These are phyloP conservation scores for Colletotrichum melonis DNA, from an alignment of 2,329 filamentous ascomycete genomes.

Conservation along the genomic window DNA sequence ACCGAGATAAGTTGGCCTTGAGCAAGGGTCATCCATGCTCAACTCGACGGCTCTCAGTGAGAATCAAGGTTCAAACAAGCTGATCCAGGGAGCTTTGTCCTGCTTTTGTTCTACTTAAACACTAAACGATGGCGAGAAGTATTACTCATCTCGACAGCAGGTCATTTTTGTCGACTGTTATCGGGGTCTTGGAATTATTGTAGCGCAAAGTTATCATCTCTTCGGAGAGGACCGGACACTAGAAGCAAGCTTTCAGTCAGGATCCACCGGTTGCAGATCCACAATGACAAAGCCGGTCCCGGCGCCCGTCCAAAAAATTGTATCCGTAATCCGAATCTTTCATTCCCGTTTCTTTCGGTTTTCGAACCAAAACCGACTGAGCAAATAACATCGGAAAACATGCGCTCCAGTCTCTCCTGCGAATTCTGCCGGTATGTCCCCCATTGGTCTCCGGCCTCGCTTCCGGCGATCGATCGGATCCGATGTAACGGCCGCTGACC, in stretches of 20 bases:
- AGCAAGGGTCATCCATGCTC: background rate
- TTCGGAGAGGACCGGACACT: conserved; percentile 19
- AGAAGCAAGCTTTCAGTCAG: background rate
- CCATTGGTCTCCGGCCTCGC: background rate
- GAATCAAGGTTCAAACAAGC: too few species aligned
- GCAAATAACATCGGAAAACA: conserved; percentile 23
- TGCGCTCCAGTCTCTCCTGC: conserved; percentile 50
- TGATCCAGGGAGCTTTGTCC: background rate
- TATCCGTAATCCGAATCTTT: conserved; percentile 24
- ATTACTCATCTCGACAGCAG: background rate
- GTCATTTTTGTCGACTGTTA: background rate
- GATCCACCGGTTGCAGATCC: conserved; percentile 16
- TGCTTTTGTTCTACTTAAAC: background rate
- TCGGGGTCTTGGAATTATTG: too few species aligned
- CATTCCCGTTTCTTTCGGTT: conserved; percentile 24
- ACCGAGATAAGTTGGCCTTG: background rate
- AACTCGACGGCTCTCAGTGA: background rate
- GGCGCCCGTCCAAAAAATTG: background rate
- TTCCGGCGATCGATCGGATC: background rate
- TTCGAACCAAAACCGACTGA: conserved; percentile 21
- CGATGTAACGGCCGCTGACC: conserved; percentile 1
- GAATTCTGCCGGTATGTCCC: conserved; percentile 46
- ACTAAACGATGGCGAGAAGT: background rate
- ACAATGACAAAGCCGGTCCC: conserved; percentile 16
- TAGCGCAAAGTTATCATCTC: background rate